A percentile compares a stretch with the other conserved stretches of the same genome.
Evolutionary conservation across 768 basidiomycete genomes (phyloP).

Genomic region (Butyriboletus loyo): DNA sequence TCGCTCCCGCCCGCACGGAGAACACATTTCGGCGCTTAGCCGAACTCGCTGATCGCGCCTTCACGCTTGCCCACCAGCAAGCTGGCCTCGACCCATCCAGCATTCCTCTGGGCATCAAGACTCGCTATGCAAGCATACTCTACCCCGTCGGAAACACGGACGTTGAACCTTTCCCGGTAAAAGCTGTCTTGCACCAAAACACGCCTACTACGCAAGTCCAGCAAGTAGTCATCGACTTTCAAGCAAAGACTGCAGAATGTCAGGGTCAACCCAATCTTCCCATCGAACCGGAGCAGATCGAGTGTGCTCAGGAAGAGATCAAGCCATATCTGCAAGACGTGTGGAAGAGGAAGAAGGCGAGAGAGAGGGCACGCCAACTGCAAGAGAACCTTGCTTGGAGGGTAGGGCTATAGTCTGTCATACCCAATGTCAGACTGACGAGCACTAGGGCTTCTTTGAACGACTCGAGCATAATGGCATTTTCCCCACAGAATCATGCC

Average conservation of each 20-base stretch:
- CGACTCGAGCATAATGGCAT: constrained; percentile 13
- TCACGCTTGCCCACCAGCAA: constrained; percentile 8
- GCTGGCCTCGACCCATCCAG: not conserved
- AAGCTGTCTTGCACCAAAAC: constrained; percentile 15
- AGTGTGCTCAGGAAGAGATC: constrained; percentile 13
- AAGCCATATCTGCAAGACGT: constrained; percentile 10
- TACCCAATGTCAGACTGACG: not conserved
- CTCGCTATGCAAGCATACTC: constrained; percentile 16
- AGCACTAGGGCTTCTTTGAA: constrained; percentile 12
- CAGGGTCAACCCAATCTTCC: constrained; percentile 13
- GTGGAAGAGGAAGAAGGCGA: constrained; percentile 6
- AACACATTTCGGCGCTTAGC: constrained; percentile 9
- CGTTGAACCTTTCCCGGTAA: constrained; percentile 5
- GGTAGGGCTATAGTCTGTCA: constrained; percentile 1
- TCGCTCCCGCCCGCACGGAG: not conserved
- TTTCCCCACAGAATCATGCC: not conserved
- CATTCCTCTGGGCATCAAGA: not conserved
- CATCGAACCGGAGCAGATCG: constrained; percentile 19
- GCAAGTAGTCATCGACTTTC: constrained; percentile 18
- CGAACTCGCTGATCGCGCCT: constrained; percentile 21
- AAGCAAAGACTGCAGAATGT: constrained; percentile 11
- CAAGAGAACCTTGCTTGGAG: constrained; percentile 9
- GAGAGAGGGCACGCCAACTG: not conserved
- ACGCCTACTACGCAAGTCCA: constrained; percentile 2
- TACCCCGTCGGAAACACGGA: constrained; percentile 7